A percentile compares a stretch with the other conserved stretches of the same genome.
These are phyloP conservation scores for Mentha longifolia DNA, from an alignment of 257 asterid species.

Conservation along the genomic window DNA sequence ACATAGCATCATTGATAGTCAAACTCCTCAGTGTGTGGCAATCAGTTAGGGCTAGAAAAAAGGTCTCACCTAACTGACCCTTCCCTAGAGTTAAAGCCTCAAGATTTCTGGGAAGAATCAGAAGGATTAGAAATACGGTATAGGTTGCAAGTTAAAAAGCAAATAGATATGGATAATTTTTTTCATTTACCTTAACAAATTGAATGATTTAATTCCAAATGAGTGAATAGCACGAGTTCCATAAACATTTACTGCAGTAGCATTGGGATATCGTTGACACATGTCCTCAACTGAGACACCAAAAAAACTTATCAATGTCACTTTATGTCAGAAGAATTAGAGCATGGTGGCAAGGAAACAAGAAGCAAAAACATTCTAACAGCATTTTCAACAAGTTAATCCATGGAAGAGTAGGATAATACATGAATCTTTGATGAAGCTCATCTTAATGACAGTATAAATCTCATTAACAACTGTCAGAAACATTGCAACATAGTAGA, in stretches of 20 bases:
- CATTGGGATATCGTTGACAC: conserved; percentile 90
- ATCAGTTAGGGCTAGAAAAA: conserved; percentile 74
- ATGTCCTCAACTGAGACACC: conserved; percentile 70
- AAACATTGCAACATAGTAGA: neutral
- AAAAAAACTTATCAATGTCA: conserved; percentile 29
- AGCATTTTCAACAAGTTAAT: conserved; percentile 19
- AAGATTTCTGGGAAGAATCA: conserved; percentile 64
- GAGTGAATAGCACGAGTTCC: conserved; percentile 67
- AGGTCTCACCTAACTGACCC: conserved; percentile 78
- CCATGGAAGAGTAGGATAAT: neutral
- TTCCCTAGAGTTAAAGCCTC: conserved; percentile 86
- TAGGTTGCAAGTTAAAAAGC: neutral
- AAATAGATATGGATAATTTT: conserved; percentile 4
- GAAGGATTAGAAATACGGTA: neutral
- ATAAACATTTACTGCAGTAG: conserved; percentile 72
- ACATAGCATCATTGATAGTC: conserved; percentile 78
- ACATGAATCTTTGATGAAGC: no score
- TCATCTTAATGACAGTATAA: neutral
- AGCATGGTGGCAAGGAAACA: neutral
- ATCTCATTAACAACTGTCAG: neutral
- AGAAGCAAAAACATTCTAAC: conserved; percentile 1
- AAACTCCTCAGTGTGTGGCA: conserved; percentile 79
- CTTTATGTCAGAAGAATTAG: conserved; percentile 4
- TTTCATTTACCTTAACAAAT: conserved; percentile 62
- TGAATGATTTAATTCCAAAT: conserved; percentile 68